These are phyloP conservation scores for Psilocybe azurescens DNA, from an alignment of 768 basidiomycete genomes.

Conservation along the genomic window DNA sequence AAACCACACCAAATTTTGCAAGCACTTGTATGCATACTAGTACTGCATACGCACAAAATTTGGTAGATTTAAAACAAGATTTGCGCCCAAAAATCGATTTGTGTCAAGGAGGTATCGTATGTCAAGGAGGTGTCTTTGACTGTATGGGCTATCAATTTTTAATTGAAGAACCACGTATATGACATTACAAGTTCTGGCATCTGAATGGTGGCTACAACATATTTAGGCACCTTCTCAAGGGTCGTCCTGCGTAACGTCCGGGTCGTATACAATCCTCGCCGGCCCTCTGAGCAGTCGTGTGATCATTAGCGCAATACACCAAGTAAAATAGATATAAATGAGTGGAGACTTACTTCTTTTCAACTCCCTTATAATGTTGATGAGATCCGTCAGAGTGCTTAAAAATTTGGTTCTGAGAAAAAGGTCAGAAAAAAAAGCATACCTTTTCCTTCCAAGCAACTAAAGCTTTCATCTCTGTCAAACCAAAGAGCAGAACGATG, in stretches of 20 bases:
- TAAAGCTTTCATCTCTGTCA: constrained; percentile 53
- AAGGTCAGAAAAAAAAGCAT: constrained; percentile 18
- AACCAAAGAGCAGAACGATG: constrained; percentile 49
- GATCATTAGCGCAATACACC: background rate
- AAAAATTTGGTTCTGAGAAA: background rate
- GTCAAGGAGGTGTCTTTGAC: too few species aligned
- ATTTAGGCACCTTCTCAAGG: background rate
- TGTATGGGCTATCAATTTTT: too few species aligned
- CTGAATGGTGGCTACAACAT: too few species aligned
- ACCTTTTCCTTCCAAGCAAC: constrained; percentile 51
- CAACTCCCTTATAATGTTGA: constrained; percentile 32
- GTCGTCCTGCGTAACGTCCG: constrained; percentile 1
- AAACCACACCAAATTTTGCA: too few species aligned
- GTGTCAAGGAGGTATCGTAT: too few species aligned
- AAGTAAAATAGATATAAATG: background rate
- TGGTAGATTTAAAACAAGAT: too few species aligned
- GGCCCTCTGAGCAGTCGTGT: constrained; percentile 15
- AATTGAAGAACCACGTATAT: too few species aligned
- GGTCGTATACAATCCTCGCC: constrained; percentile 33
- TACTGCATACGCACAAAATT: too few species aligned
- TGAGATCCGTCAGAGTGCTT: background rate
- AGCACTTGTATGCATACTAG: too few species aligned
- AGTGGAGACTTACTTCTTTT: constrained; percentile 34
- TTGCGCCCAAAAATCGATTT: too few species aligned
- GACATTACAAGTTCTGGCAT: too few species aligned